Percentiles rank a stretch among this genome's conserved stretches.
phyloP scores from a whole-genome alignment of 1,139 yeast genomes.

The Blastobotrys aristatus region DNA sequence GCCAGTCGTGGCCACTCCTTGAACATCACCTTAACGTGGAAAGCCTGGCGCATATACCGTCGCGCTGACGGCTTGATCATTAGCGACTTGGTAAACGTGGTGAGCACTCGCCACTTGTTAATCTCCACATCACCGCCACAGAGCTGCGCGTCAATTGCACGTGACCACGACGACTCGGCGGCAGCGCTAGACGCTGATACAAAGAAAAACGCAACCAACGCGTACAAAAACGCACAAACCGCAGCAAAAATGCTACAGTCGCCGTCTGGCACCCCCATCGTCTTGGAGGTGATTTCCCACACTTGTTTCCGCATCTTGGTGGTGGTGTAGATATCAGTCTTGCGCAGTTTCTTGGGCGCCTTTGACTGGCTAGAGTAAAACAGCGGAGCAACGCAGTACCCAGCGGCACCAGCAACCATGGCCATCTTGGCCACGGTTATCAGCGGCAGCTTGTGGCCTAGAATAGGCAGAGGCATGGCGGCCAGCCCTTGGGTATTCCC shows the following conservation, averaged over 20 bases:
- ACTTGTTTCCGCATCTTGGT: constrained; percentile 14
- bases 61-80: constrained; percentile 27
- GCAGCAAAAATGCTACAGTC: not conserved
- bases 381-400: constrained; percentile 24
- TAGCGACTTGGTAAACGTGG: constrained; percentile 30
- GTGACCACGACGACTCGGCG: constrained; percentile 13
- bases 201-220: constrained; percentile 4
- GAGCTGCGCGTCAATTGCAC: constrained; percentile 38
- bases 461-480: constrained; percentile 28
- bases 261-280: constrained; percentile 10
- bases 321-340: constrained; percentile 8
- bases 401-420: constrained; percentile 30
- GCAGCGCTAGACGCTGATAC: not conserved
- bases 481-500: constrained; percentile 30
- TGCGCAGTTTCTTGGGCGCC: constrained; percentile 6
- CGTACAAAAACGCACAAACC: not conserved
- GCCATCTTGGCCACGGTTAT: constrained; percentile 22
- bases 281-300: constrained; percentile 15
- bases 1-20: not conserved
- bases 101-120: constrained; percentile 26
- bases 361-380: not conserved
- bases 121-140: constrained; percentile 35
- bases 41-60: constrained; percentile 31
- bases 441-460: constrained; percentile 14
- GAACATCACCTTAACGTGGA: constrained; percentile 28